These are phyloP conservation scores for Mentha longifolia DNA, from an alignment of 257 asterid species.

Conservation along the genomic window DNA sequence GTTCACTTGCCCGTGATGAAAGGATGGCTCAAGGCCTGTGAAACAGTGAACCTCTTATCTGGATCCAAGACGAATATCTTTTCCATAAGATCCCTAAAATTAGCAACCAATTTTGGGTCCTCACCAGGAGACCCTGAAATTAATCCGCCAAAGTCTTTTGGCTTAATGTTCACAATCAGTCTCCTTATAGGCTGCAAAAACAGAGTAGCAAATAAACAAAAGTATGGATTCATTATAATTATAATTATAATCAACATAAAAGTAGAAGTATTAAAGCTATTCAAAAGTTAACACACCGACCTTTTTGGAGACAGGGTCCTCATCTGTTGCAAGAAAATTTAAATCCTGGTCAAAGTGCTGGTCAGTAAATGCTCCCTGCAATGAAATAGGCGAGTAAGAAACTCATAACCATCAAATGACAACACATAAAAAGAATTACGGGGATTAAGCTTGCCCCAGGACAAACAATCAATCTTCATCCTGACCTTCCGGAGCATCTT, in stretches of 20 bases:
- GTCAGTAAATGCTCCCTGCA: conserved; percentile 84
- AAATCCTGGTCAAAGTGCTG: conserved; percentile 91
- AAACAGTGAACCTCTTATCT: conserved; percentile 88
- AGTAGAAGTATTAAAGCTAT: conserved; percentile 1
- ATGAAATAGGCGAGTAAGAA: conserved; percentile 29
- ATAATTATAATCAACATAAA: conserved; percentile 11
- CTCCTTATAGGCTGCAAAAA: conserved; percentile 79
- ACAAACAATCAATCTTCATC: conserved; percentile 4
- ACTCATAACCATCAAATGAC: conserved; percentile 1
- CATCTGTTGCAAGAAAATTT: conserved; percentile 91
- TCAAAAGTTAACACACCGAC: conserved; percentile 41
- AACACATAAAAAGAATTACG: not conserved
- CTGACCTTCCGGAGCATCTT: conserved; percentile 97
- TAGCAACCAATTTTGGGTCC: conserved; percentile 90
- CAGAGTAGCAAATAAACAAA: conserved; percentile 29
- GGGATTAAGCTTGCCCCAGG: conserved; percentile 5
- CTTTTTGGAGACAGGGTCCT: conserved; percentile 97
- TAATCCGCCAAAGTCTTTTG: conserved; percentile 87
- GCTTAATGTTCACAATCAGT: conserved; percentile 75
- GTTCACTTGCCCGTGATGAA: conserved; percentile 99
- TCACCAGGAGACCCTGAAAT: conserved; percentile 86
- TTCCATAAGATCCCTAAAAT: conserved; percentile 92
- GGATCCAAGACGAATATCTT: conserved; percentile 91
- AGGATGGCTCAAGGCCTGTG: conserved; percentile 98
- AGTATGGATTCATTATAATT: not conserved